These are phyloP conservation scores for Mycena kentingensis DNA, from an alignment of 768 basidiomycete genomes.

Conservation along the genomic window DNA sequence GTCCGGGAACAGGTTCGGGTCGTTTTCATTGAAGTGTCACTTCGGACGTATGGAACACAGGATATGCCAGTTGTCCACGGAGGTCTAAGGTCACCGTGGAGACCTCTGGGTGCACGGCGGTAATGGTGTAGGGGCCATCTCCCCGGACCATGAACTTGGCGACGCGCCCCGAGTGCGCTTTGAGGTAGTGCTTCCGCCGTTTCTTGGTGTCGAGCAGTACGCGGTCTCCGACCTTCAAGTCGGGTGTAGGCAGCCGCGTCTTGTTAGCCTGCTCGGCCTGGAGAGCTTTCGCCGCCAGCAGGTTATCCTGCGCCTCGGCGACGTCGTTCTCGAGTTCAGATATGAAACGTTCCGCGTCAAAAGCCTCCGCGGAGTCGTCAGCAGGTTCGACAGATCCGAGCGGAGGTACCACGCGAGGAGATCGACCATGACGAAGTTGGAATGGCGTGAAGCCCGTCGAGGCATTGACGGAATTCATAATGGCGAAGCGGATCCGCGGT, in stretches of 20 bases:
- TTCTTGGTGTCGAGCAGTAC: slow-evolving; percentile 41
- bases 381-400: slow-evolving; percentile 3
- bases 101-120: slow-evolving; percentile 13
- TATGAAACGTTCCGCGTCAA: background rate
- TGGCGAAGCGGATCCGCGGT: slow-evolving; percentile 21
- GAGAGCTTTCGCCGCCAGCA: slow-evolving; percentile 26
- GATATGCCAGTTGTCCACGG: slow-evolving; percentile 29
- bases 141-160: slow-evolving; percentile 46
- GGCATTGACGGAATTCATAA: slow-evolving; percentile 30
- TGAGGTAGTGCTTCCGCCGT: slow-evolving; percentile 33
- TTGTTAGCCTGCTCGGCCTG: slow-evolving; percentile 37
- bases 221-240: slow-evolving; percentile 33
- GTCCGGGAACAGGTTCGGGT: slow-evolving; percentile 32
- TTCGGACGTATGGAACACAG: slow-evolving; percentile 37
- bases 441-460: slow-evolving; percentile 28
- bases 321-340: slow-evolving; percentile 17
- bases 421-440: slow-evolving; percentile 25
- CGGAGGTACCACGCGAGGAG: slow-evolving; percentile 27
- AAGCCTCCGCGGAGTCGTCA: background rate
- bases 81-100: slow-evolving; percentile 27
- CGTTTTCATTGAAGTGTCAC: slow-evolving; percentile 33
- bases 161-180: slow-evolving; percentile 29
- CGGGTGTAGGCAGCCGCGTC: slow-evolving; percentile 21
- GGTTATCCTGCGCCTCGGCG: slow-evolving; percentile 34
- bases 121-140: slow-evolving; percentile 34